Conservation (phyloP, 305 asterid genomes). For the Lippia alba region DNA sequence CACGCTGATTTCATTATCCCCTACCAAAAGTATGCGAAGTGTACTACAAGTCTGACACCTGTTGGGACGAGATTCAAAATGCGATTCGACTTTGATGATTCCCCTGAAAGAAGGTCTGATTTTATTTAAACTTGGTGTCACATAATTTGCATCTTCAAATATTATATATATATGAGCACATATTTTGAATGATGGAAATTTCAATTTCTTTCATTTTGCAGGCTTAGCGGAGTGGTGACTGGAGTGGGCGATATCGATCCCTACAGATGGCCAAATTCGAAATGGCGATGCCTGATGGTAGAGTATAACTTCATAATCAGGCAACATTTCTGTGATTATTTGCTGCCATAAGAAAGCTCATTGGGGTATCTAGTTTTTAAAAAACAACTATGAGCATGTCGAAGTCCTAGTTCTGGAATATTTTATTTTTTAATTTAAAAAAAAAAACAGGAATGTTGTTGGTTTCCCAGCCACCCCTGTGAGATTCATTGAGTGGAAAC, state of each 20-base stretch:
- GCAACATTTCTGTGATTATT: slow-evolving; percentile 34
- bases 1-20: slow-evolving; percentile 83
- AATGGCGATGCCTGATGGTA: slow-evolving; percentile 98
- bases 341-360: slow-evolving; percentile 21
- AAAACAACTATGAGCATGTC: background rate
- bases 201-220: slow-evolving; percentile 31
- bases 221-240: slow-evolving; percentile 93
- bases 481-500: too few species aligned
- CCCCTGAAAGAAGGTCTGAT: slow-evolving; percentile 91
- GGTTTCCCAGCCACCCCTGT: too few species aligned
- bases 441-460: too few species aligned
- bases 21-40: slow-evolving; percentile 66
- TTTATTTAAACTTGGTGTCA: background rate
- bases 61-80: slow-evolving; percentile 84
- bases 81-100: slow-evolving; percentile 86
- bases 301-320: slow-evolving; percentile 37
- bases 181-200: slow-evolving; percentile 12
- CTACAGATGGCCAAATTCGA: slow-evolving; percentile 86
- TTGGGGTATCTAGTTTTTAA: slow-evolving; percentile 12
- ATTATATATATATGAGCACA: slow-evolving; percentile 8
- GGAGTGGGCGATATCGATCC: slow-evolving; percentile 83
- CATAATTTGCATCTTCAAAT: background rate
- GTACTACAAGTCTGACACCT: slow-evolving; percentile 60
- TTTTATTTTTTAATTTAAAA: background rate
- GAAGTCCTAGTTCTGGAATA: background rate